Evolutionary conservation across 1,284 basidiomycete genomes (phyloP).

Genomic region (Waitea zeae): DNA sequence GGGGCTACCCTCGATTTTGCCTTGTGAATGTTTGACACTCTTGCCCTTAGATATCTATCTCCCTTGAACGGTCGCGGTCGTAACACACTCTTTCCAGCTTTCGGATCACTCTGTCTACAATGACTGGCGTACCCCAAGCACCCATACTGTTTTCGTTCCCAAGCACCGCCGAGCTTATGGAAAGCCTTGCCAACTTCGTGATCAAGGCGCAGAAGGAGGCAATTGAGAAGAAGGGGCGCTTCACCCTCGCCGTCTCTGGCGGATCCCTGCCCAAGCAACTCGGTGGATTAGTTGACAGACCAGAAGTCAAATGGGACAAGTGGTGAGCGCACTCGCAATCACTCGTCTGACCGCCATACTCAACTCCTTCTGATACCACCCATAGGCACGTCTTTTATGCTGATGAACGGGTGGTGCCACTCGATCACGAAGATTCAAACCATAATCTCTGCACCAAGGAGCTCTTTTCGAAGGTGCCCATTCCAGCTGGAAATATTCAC

Average conservation of each 20-base stretch:
- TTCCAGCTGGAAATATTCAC: constrained; percentile 70
- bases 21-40: too few species aligned
- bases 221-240: constrained; percentile 74
- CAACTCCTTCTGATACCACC: constrained; percentile 2
- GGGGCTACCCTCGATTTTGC: too few species aligned
- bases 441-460: constrained; percentile 62
- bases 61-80: too few species aligned
- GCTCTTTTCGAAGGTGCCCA: constrained; percentile 76
- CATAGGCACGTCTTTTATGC: constrained; percentile 94
- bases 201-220: constrained; percentile 83
- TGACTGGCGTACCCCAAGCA: too few species aligned
- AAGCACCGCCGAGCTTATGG: constrained; percentile 32
- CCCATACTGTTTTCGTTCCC: constrained; percentile 70
- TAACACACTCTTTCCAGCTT: too few species aligned
- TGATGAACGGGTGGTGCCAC: constrained; percentile 91
- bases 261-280: constrained; percentile 86
- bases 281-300: constrained; percentile 51
- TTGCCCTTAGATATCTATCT: too few species aligned
- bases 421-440: constrained; percentile 88
- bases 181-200: constrained; percentile 69
- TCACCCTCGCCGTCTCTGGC: constrained; percentile 87
- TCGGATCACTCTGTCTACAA: too few species aligned
- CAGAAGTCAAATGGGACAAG: constrained; percentile 84
- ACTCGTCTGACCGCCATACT: not conserved
- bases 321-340: constrained; percentile 41